phyloP scores from a whole-genome alignment of 2,329 filamentous ascomycete species.

The Fusarium piperis region DNA sequence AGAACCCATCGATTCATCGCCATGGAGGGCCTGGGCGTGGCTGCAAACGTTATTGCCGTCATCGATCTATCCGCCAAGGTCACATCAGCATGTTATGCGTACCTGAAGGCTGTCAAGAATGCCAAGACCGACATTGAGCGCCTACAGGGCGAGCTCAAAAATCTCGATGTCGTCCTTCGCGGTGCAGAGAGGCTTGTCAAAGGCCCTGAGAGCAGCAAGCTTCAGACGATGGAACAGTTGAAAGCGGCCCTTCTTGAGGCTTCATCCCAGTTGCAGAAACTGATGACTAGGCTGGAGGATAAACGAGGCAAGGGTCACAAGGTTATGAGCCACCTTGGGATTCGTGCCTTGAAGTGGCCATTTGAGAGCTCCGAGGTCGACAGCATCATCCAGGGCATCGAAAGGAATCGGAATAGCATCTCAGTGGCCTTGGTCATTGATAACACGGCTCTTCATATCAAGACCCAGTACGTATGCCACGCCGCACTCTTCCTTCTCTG shows the following conservation, averaged over 20 bases:
- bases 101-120: neutral
- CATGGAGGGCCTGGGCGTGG: slow-evolving; percentile 4
- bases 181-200: neutral
- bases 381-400: neutral
- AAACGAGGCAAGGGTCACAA: neutral
- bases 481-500: no score
- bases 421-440: slow-evolving; percentile 1
- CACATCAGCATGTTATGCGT: no score
- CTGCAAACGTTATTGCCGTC: slow-evolving; percentile 4
- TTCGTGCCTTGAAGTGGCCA: slow-evolving; percentile 22
- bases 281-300: neutral
- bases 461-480: neutral
- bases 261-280: neutral
- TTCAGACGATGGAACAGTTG: neutral
- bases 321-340: slow-evolving; percentile 5
- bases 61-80: neutral
- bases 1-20: neutral
- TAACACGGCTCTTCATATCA: neutral
- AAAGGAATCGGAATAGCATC: neutral
- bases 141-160: neutral
- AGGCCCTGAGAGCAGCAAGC: neutral
- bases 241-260: neutral
- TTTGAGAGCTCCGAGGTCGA: slow-evolving; percentile 13
- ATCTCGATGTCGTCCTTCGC: neutral
- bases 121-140: slow-evolving; percentile 12